phyloP scores from a whole-genome alignment of 2,329 filamentous ascomycete genomes.

The Epichloe baconii region DNA sequence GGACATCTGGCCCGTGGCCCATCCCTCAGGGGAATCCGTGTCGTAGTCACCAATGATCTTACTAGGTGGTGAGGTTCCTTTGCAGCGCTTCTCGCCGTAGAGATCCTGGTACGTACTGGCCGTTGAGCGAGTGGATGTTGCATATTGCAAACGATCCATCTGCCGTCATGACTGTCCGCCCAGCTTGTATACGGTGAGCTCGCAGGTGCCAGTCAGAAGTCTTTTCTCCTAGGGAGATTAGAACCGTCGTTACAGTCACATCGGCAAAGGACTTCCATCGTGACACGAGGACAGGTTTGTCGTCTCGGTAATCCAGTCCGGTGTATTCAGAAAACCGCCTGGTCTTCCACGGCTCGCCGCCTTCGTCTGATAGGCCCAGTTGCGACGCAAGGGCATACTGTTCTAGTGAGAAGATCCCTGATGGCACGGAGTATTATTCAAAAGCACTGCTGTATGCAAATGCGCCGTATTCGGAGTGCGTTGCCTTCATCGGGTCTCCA shows the following conservation, averaged over 20 bases:
- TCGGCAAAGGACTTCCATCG: background rate
- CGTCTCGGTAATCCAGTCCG: conserved; percentile 42
- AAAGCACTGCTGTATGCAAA: conserved; percentile 69
- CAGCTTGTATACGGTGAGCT: conserved; percentile 46
- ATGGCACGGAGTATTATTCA: conserved; percentile 67
- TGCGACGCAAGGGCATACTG: conserved; percentile 33
- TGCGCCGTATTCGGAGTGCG: conserved; percentile 68
- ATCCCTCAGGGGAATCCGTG: conserved; percentile 39
- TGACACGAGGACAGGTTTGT: conserved; percentile 5
- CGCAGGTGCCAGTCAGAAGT: conserved; percentile 59
- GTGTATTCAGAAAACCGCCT: conserved; percentile 55
- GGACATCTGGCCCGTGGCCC: conserved; percentile 28
- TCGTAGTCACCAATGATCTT: conserved; percentile 50
- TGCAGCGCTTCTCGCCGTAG: conserved; percentile 31
- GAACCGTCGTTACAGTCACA: conserved; percentile 34
- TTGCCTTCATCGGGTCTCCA: conserved; percentile 69
- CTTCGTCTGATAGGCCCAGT: conserved; percentile 51
- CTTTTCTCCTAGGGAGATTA: conserved; percentile 45
- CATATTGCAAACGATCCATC: conserved; percentile 64
- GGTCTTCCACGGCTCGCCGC: conserved; percentile 62
- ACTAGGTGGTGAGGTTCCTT: conserved; percentile 40
- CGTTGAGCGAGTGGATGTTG: conserved; percentile 35
- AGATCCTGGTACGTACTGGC: conserved; percentile 32
- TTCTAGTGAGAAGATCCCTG: conserved; percentile 54
- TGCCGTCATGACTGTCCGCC: conserved; percentile 52